Evolutionary conservation across 208 protist genomes (phyloP).

Genomic region (Crithidia thermophila): DNA sequence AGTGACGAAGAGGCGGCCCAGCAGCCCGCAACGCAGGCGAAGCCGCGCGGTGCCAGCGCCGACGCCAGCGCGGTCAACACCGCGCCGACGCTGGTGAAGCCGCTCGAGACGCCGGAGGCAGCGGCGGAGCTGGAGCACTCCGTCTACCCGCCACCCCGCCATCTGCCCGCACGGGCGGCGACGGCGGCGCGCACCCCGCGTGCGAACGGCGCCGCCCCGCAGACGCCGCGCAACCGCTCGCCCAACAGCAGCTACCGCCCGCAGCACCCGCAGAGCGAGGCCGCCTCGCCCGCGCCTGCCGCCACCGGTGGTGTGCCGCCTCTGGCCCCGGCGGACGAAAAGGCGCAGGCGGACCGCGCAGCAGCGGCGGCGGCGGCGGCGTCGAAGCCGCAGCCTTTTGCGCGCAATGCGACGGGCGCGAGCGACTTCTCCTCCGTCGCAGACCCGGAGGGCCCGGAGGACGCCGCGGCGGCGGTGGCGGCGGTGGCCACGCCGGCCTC

Average conservation of each 20-base stretch:
- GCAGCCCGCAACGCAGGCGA: constrained; percentile 6
- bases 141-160: constrained; percentile 14
- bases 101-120: too few species aligned
- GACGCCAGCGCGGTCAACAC: not conserved
- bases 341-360: not conserved
- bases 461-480: not conserved
- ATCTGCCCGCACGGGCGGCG: constrained; percentile 25
- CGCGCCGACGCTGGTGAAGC: not conserved
- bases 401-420: constrained; percentile 6
- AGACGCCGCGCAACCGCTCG: constrained; percentile 30
- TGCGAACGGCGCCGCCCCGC: not conserved
- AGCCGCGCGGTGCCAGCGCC: not conserved
- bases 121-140: not conserved
- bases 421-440: constrained; percentile 35
- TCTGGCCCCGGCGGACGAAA: constrained; percentile 1
- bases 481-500: constrained; percentile 19
- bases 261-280: not conserved
- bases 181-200: constrained; percentile 19
- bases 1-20: not conserved
- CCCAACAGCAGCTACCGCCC: constrained; percentile 20
- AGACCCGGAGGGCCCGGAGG: constrained; percentile 13
- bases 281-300: not conserved
- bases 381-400: constrained; percentile 15
- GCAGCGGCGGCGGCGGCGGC: constrained; percentile 10
- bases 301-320: constrained; percentile 5